phyloP scores from a whole-genome alignment of 2,329 filamentous ascomycete genomes.

The Niveomyces coronatus region DNA sequence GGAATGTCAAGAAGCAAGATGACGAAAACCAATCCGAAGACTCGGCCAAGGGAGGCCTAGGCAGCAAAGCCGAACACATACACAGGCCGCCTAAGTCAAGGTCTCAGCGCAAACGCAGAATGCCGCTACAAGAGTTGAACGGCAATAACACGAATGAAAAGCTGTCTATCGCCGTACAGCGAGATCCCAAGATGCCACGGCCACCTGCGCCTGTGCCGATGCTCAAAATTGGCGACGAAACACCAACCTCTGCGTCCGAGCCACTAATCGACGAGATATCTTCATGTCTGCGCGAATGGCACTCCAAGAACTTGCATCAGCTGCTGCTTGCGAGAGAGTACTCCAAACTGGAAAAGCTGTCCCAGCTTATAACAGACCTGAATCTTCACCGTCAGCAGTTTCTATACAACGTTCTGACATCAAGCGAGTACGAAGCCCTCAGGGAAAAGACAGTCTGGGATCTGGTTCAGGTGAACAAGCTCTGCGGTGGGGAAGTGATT shows the following conservation, averaged over 20 bases:
- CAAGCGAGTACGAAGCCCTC: constrained; percentile 67
- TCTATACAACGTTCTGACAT: constrained; percentile 85
- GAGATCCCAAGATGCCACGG: constrained; percentile 59
- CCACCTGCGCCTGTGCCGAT: constrained; percentile 91
- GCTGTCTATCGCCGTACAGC: constrained; percentile 38
- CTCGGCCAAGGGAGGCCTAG: constrained; percentile 45
- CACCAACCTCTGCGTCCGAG: constrained; percentile 77
- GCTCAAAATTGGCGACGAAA: constrained; percentile 96
- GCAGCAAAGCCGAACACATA: constrained; percentile 24
- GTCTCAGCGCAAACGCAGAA: constrained; percentile 17
- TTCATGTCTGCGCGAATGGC: constrained; percentile 94
- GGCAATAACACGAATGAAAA: constrained; percentile 30
- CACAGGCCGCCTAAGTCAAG: constrained; percentile 16
- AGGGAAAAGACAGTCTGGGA: constrained; percentile 94
- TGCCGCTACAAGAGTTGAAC: constrained; percentile 25
- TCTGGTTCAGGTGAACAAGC: constrained; percentile 84
- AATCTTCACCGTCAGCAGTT: constrained; percentile 82
- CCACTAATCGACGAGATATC: constrained; percentile 96
- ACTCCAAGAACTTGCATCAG: constrained; percentile 92
- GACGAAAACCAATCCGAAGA: constrained; percentile 30
- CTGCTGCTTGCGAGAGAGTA: constrained; percentile 79
- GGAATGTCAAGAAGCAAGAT: constrained; percentile 15
- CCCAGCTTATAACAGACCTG: constrained; percentile 68
- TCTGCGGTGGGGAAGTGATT: constrained; percentile 87
- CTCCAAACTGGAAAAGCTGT: constrained; percentile 67